Evolutionary conservation across 1,284 basidiomycete genomes (phyloP).

Genomic region (Nidula niveotomentosa): DNA sequence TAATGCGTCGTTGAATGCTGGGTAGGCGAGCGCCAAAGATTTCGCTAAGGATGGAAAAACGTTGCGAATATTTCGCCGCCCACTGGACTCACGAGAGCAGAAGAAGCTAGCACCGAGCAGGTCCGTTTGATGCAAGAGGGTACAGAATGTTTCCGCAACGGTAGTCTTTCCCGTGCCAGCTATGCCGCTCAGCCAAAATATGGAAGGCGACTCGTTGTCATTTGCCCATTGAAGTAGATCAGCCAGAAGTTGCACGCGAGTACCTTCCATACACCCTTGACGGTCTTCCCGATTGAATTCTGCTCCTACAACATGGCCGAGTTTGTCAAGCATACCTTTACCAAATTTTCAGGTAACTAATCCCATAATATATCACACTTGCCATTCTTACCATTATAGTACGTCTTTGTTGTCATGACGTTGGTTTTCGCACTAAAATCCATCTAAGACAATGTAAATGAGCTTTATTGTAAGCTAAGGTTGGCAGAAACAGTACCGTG

Average conservation of each 20-base stretch:
- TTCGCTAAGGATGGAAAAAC: conserved; percentile 24
- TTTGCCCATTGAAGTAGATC: conserved; percentile 5
- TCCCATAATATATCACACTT: not conserved
- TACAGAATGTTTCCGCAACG: conserved; percentile 5
- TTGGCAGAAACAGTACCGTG: not conserved
- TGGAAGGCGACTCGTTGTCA: conserved; percentile 1
- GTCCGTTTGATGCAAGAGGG: conserved; percentile 2
- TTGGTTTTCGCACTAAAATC: not conserved
- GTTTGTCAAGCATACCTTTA: not conserved
- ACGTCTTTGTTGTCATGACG: not conserved
- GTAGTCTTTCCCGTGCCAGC: conserved; percentile 13
- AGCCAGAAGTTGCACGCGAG: conserved; percentile 5
- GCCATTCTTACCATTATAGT: not conserved
- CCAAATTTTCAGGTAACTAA: not conserved
- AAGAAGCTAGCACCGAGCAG: conserved; percentile 23
- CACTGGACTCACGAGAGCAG: conserved; percentile 12
- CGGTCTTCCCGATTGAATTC: not conserved
- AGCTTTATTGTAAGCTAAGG: not conserved
- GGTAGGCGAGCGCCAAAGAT: conserved; percentile 13
- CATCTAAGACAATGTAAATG: not conserved
- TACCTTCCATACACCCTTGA: conserved; percentile 5
- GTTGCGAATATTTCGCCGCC: conserved; percentile 7
- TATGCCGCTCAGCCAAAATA: conserved; percentile 18
- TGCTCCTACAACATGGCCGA: not conserved
- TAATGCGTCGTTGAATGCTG: conserved; percentile 3